Percentiles rank a stretch among this genome's conserved stretches.
Conservation (phyloP, 1,139 yeast genomes). For the Candida albicans region DNA sequence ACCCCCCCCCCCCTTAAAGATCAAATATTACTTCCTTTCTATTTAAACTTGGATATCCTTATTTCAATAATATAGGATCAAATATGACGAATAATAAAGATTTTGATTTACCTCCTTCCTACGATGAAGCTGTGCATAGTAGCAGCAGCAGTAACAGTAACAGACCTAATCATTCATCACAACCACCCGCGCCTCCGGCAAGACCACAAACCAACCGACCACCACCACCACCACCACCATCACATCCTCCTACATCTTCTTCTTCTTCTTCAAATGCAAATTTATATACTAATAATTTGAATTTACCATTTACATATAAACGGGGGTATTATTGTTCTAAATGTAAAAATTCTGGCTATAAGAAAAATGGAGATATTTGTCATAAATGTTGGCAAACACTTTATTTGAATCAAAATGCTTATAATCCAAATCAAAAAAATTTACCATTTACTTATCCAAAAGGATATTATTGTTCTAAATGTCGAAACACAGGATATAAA, state of each 20-base stretch:
- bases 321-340: slow-evolving; percentile 36
- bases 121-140: slow-evolving; percentile 16
- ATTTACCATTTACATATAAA: slow-evolving; percentile 58
- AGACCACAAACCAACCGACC: slow-evolving; percentile 12
- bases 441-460: slow-evolving; percentile 57
- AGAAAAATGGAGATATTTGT: slow-evolving; percentile 30
- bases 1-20: too few species aligned
- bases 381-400: slow-evolving; percentile 37
- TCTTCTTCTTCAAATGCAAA: slow-evolving; percentile 17
- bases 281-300: slow-evolving; percentile 31
- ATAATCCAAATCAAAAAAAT: slow-evolving; percentile 37
- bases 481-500: slow-evolving; percentile 76
- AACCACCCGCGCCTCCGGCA: slow-evolving; percentile 11
- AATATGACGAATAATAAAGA: not conserved
- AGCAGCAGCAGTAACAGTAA: slow-evolving; percentile 7
- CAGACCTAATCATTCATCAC: not conserved
- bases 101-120: slow-evolving; percentile 18
- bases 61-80: not conserved
- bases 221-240: slow-evolving; percentile 7
- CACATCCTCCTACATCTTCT: slow-evolving; percentile 7
- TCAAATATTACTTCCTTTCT: too few species aligned
- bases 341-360: slow-evolving; percentile 45
- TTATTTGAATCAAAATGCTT: slow-evolving; percentile 30
- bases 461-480: slow-evolving; percentile 62
- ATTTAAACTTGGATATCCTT: too few species aligned